Evolutionary conservation across 179 eudicot species (phyloP).

Genomic region (Gypsophila paniculata): DNA sequence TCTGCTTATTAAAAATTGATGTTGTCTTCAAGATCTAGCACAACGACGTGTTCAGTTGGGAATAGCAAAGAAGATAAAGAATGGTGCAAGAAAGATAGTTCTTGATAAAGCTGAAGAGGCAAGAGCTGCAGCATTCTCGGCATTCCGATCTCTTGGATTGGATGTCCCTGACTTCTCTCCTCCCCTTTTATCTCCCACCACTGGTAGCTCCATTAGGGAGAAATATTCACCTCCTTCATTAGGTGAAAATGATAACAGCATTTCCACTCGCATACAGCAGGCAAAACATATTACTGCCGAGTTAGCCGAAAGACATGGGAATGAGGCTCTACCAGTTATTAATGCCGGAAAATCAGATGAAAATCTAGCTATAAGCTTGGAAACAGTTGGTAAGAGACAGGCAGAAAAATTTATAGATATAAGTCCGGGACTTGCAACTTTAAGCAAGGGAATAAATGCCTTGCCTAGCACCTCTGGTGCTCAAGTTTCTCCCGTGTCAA

Average conservation of each 20-base stretch:
- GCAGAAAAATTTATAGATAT: conserved; percentile 22
- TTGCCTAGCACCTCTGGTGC: conserved; percentile 19
- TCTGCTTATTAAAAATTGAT: conserved; percentile 6
- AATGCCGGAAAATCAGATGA: conserved; percentile 34
- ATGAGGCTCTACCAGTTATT: conserved; percentile 27
- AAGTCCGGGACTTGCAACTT: conserved; percentile 23
- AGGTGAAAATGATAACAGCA: conserved; percentile 44
- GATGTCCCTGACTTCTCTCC: conserved; percentile 63
- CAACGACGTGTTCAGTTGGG: conserved; percentile 77
- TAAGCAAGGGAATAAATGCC: conserved; percentile 26
- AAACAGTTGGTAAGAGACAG: conserved; percentile 26
- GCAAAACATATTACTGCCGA: conserved; percentile 28
- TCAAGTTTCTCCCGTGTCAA: conserved; percentile 21
- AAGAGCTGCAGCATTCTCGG: conserved; percentile 83
- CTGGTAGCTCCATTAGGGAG: conserved; percentile 29
- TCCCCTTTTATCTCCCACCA: conserved; percentile 37
- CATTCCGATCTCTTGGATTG: conserved; percentile 92
- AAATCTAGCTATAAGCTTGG: conserved; percentile 24
- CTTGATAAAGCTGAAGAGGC: conserved; percentile 99
- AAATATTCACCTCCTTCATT: conserved; percentile 42
- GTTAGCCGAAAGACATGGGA: conserved; percentile 22
- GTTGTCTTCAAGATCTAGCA: conserved; percentile 42
- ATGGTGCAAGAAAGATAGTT: conserved; percentile 89
- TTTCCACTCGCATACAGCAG: conserved; percentile 32
- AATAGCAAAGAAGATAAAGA: conserved; percentile 86